Evolutionary conservation across 768 basidiomycete species (phyloP).

Genomic region (Suillus weaverae): DNA sequence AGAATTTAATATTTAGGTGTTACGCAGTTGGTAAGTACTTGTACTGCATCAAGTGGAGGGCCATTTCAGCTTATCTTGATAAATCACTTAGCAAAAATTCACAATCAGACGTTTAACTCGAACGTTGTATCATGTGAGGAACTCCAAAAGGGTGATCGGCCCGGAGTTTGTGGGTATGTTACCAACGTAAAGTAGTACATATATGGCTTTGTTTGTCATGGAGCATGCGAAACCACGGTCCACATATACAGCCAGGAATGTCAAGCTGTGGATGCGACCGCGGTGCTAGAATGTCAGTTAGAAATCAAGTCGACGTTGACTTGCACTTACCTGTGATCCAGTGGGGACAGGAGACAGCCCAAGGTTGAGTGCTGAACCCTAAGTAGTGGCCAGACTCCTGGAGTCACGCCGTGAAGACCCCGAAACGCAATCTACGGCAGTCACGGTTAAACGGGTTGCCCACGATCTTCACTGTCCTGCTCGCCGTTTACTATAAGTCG

Average conservation of each 20-base stretch:
- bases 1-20: too few species aligned
- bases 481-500: background rate
- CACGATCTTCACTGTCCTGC: background rate
- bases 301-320: background rate
- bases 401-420: slow-evolving; percentile 1
- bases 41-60: too few species aligned
- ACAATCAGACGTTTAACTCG: too few species aligned
- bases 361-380: background rate
- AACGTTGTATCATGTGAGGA: too few species aligned
- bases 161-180: background rate
- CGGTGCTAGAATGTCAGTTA: background rate
- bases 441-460: background rate
- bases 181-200: too few species aligned
- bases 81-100: too few species aligned
- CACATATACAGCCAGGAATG: background rate
- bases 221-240: background rate
- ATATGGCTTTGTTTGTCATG: background rate
- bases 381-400: background rate
- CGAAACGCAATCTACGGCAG: background rate
- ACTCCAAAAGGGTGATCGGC: background rate
- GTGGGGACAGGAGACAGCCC: background rate
- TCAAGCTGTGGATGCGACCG: background rate
- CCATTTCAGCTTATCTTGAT: too few species aligned
- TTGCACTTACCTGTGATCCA: background rate
- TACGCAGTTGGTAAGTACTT: too few species aligned